These are phyloP conservation scores for Brettanomyces anomalus DNA, from an alignment of 805 yeast species.

Conservation along the genomic window DNA sequence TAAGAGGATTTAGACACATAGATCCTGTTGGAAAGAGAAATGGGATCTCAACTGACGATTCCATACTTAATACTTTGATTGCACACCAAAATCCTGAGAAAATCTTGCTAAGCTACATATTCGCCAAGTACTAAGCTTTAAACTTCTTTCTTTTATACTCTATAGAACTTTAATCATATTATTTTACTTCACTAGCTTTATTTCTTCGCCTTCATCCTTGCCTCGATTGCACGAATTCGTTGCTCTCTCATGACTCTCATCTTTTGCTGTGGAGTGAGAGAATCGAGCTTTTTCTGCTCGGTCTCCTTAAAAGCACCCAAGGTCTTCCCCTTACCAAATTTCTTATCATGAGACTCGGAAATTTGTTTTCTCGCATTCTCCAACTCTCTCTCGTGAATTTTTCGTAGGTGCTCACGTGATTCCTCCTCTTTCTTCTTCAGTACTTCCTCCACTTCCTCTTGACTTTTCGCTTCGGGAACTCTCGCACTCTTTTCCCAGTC, in stretches of 20 bases:
- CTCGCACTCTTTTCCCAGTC: slow-evolving; percentile 57
- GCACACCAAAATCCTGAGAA: slow-evolving; percentile 16
- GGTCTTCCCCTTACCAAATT: slow-evolving; percentile 1
- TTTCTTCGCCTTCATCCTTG: slow-evolving; percentile 41
- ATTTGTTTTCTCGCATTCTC: slow-evolving; percentile 2
- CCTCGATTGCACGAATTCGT: slow-evolving; percentile 95
- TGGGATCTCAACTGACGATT: slow-evolving; percentile 22
- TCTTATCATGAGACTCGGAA: slow-evolving; percentile 4
- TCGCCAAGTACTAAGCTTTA: slow-evolving; percentile 23
- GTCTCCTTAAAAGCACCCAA: slow-evolving; percentile 5
- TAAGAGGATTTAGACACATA: slow-evolving; percentile 54
- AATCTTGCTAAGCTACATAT: slow-evolving; percentile 29
- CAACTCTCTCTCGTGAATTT: slow-evolving; percentile 34
- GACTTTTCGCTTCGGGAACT: slow-evolving; percentile 52
- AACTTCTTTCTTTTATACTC: background rate
- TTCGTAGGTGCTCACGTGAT: slow-evolving; percentile 30
- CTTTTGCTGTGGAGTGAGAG: slow-evolving; percentile 66
- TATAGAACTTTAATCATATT: background rate
- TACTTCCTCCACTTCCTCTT: slow-evolving; percentile 44
- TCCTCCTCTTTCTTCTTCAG: slow-evolving; percentile 27
- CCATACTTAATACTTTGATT: slow-evolving; percentile 24
- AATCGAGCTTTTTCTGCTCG: slow-evolving; percentile 39
- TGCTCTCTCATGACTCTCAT: slow-evolving; percentile 83
- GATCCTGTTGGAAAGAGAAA: slow-evolving; percentile 31
- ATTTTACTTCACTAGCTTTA: background rate